These are phyloP conservation scores for Aspergillus cristatus DNA, from an alignment of 495 filamentous ascomycete species.

Conservation along the genomic window DNA sequence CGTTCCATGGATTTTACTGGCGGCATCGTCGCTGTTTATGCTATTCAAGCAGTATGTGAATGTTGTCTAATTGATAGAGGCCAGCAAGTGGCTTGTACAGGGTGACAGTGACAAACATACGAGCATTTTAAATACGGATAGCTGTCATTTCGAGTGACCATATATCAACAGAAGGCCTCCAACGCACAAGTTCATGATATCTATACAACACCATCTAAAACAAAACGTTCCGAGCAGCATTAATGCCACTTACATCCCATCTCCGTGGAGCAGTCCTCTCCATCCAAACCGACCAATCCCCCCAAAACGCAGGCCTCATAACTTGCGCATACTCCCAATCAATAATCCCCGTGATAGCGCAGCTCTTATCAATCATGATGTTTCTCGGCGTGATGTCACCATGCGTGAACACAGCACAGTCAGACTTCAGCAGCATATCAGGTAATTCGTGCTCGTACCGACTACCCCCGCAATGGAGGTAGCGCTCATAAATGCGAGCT, in stretches of 20 bases:
- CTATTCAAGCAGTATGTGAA: no score
- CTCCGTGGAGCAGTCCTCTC: conserved; percentile 23
- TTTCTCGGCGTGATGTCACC: conserved; percentile 20
- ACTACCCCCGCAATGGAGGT: conserved; percentile 20
- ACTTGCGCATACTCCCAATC: conserved; percentile 40
- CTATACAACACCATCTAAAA: conserved; percentile 14
- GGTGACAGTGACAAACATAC: no score
- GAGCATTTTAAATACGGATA: no score
- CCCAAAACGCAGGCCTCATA: conserved; percentile 20
- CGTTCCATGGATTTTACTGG: no score
- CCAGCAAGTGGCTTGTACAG: no score
- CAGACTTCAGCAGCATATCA: conserved; percentile 24
- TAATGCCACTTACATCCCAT: conserved; percentile 34
- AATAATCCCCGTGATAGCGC: conserved; percentile 28
- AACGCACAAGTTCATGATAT: neutral
- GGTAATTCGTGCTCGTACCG: conserved; percentile 21
- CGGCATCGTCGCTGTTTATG: no score
- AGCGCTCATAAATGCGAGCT: conserved; percentile 28
- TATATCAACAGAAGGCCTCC: no score
- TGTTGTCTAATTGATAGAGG: no score
- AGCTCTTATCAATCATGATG: conserved; percentile 29
- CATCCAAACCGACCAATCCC: conserved; percentile 34
- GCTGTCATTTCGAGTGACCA: no score
- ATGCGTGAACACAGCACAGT: conserved; percentile 20
- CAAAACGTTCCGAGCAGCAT: conserved; percentile 29